Evolutionary conservation across 2,329 filamentous ascomycete species (phyloP).

Genomic region (Zopfia rhizophila): DNA sequence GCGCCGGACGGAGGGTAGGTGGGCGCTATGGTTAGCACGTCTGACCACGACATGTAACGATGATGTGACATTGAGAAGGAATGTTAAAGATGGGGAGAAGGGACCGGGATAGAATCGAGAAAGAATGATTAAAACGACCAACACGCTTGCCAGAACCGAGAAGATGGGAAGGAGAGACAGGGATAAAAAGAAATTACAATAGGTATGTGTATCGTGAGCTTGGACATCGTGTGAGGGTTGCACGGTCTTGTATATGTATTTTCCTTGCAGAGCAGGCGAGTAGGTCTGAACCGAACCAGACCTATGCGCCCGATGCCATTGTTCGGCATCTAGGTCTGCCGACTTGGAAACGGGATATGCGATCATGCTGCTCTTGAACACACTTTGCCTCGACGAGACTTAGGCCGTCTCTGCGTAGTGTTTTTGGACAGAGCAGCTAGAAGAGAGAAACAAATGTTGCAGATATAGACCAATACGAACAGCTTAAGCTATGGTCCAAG

Average conservation of each 20-base stretch:
- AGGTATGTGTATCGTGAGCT: slow-evolving; percentile 36
- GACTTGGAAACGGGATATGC: slow-evolving; percentile 32
- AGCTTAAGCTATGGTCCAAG: slow-evolving; percentile 28
- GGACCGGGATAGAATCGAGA: slow-evolving; percentile 6
- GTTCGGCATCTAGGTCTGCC: slow-evolving; percentile 38
- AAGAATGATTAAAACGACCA: slow-evolving; percentile 24
- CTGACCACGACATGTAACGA: slow-evolving; percentile 47
- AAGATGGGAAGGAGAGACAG: slow-evolving; percentile 15
- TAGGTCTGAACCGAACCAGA: slow-evolving; percentile 16
- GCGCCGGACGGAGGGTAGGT: slow-evolving; percentile 47
- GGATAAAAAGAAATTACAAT: slow-evolving; percentile 41
- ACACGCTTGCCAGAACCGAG: slow-evolving; percentile 2
- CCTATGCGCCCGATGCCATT: slow-evolving; percentile 36
- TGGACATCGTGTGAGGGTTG: slow-evolving; percentile 34
- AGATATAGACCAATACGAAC: slow-evolving; percentile 31
- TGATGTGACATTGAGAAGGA: slow-evolving; percentile 41
- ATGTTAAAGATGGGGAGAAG: slow-evolving; percentile 21
- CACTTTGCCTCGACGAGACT: slow-evolving; percentile 41
- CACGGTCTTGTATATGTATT: slow-evolving; percentile 48
- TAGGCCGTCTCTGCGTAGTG: slow-evolving; percentile 40
- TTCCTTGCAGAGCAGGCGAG: slow-evolving; percentile 11
- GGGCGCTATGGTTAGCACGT: slow-evolving; percentile 49
- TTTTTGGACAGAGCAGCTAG: slow-evolving; percentile 19
- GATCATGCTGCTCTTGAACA: slow-evolving; percentile 33
- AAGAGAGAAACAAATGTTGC: slow-evolving; percentile 23